A percentile compares a stretch with the other conserved stretches of the same genome.
These are phyloP conservation scores for Tetracladium setigerum DNA, from an alignment of 495 filamentous ascomycete genomes.

Conservation along the genomic window DNA sequence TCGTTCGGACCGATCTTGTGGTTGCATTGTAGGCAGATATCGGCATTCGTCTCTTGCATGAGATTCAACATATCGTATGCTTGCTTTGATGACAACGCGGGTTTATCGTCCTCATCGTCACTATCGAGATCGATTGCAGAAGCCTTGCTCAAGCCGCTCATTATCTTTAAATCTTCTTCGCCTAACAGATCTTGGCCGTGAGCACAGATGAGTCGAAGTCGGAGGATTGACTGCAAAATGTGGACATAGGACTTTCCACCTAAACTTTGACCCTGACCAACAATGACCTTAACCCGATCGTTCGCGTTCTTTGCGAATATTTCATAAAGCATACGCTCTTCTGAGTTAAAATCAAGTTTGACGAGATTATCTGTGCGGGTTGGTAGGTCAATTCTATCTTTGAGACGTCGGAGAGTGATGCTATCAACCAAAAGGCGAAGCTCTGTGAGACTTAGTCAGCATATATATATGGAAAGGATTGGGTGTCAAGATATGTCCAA, in stretches of 20 bases:
- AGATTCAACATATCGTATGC: conserved; percentile 77
- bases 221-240: conserved; percentile 82
- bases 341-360: conserved; percentile 44
- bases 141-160: conserved; percentile 68
- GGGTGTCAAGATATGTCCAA: no score
- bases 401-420: conserved; percentile 84
- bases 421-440: conserved; percentile 88
- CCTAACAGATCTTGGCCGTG: conserved; percentile 84
- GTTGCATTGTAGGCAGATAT: conserved; percentile 61
- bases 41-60: conserved; percentile 67
- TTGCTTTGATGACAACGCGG: conserved; percentile 49
- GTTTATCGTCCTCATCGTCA: conserved; percentile 50
- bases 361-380: conserved; percentile 64
- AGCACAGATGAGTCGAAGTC: conserved; percentile 82
- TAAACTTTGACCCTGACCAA: conserved; percentile 49
- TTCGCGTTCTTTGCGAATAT: conserved; percentile 45
- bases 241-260: conserved; percentile 81
- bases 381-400: conserved; percentile 83
- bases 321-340: conserved; percentile 48
- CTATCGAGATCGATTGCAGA: conserved; percentile 84
- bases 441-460: no score
- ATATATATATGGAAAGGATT: no score
- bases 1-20: conserved; percentile 50
- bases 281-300: conserved; percentile 44
- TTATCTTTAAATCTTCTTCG: conserved; percentile 68